phyloP scores from a whole-genome alignment of 208 protist genomes.

The Acanthamoeba castellanii region DNA sequence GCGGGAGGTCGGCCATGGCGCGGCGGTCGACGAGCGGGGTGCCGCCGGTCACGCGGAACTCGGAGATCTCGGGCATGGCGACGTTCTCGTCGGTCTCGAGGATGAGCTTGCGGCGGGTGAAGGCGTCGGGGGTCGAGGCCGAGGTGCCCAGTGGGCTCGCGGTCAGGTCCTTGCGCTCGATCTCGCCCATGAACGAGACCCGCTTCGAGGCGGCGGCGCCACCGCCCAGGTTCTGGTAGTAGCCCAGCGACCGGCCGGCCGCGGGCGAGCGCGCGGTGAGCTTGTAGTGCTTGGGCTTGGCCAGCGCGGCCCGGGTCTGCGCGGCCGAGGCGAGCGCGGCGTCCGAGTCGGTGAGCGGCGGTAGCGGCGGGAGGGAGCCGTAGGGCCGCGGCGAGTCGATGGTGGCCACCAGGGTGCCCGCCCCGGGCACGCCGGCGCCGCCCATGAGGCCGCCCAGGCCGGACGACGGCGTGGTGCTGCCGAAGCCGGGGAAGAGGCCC shows the following conservation, averaged over 20 bases:
- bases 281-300: constrained; percentile 59
- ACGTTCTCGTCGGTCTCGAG: constrained; percentile 36
- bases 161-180: not conserved
- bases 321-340: not conserved
- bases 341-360: not conserved
- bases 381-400: constrained; percentile 19
- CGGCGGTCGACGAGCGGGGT: not conserved
- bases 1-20: no score
- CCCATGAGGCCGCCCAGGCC: not conserved
- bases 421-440: not conserved
- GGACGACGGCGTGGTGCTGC: not conserved
- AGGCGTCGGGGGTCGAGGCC: not conserved
- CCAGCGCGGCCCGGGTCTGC: not conserved
- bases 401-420: constrained; percentile 4
- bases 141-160: not conserved
- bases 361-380: not conserved
- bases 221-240: not conserved
- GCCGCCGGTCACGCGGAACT: not conserved
- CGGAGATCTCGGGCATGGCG: constrained; percentile 24
- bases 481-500: not conserved
- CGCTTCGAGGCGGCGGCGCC: not conserved
- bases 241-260: not conserved
- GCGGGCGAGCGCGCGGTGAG: constrained; percentile 34
- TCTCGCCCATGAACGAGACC: not conserved
- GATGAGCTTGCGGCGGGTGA: constrained; percentile 7